A percentile compares a stretch with the other conserved stretches of the same genome.
phyloP scores from a whole-genome alignment of 2,329 filamentous ascomycete genomes.

The Ceratocystis papillata region DNA sequence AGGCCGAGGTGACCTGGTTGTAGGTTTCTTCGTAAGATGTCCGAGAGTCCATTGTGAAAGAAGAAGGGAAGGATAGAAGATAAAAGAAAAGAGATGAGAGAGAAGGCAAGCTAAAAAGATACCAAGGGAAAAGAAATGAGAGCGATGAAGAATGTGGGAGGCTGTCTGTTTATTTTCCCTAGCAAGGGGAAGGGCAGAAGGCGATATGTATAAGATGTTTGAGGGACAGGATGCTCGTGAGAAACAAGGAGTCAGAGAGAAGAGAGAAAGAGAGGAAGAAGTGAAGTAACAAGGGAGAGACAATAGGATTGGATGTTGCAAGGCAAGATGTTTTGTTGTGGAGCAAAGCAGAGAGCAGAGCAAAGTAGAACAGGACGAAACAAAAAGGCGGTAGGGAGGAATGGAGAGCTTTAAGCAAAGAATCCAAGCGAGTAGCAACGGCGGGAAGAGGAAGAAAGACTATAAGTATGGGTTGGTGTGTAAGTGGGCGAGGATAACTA shows the following conservation, averaged over 20 bases:
- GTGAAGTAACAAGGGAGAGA: not conserved
- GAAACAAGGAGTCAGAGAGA: conserved; percentile 7
- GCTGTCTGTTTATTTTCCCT: conserved; percentile 16
- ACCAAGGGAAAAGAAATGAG: conserved; percentile 13
- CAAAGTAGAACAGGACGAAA: not conserved
- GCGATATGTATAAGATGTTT: conserved; percentile 17
- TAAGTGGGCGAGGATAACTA: not conserved
- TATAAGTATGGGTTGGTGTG: not conserved
- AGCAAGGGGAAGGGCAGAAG: conserved; percentile 11
- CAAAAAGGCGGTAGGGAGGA: conserved; percentile 9
- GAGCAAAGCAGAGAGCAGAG: conserved; percentile 5
- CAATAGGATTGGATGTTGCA: conserved; percentile 1
- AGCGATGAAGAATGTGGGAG: conserved; percentile 18
- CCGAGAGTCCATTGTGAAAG: conserved; percentile 34
- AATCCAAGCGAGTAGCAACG: not conserved
- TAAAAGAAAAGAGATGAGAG: conserved; percentile 17
- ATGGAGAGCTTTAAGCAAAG: conserved; percentile 13
- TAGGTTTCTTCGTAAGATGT: conserved; percentile 36
- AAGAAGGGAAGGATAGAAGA: conserved; percentile 26
- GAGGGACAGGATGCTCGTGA: conserved; percentile 7
- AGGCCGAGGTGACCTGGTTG: conserved; percentile 29
- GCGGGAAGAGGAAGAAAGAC: not conserved
- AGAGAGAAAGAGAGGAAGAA: conserved; percentile 2
- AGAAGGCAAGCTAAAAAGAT: conserved; percentile 12
- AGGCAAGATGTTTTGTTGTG: conserved; percentile 2